These are phyloP conservation scores for Aeminium ludgeri DNA, from an alignment of 495 filamentous ascomycete species.

Conservation along the genomic window DNA sequence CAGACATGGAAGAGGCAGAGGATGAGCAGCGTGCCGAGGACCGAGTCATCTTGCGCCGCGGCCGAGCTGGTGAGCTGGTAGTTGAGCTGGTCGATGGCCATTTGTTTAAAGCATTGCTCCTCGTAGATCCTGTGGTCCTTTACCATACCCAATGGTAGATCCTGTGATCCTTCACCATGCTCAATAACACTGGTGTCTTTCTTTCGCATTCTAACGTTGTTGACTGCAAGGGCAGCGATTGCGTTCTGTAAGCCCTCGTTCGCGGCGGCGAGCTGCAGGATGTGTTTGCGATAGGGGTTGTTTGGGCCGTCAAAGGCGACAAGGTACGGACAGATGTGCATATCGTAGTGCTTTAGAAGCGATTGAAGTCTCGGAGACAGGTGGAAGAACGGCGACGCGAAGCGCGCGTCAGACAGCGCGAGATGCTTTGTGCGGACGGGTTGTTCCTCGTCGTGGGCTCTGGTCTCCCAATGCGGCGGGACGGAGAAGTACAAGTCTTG, in stretches of 20 bases:
- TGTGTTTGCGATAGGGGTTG: conserved; percentile 72
- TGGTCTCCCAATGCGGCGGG: no score
- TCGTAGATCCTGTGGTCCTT: no score
- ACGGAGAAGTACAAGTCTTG: no score
- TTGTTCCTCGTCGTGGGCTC: conserved; percentile 14
- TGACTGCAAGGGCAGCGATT: conserved; percentile 74
- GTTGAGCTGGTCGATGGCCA: conserved; percentile 70
- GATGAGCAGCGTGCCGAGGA: conserved; percentile 71
- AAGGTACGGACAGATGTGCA: conserved; percentile 76
- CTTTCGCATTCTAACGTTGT: conserved; percentile 46
- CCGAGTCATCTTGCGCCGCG: conserved; percentile 66
- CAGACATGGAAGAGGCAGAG: conserved; percentile 87
- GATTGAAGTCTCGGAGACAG: conserved; percentile 39
- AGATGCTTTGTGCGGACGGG: no score
- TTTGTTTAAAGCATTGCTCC: conserved; percentile 63
- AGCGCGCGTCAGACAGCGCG: conserved; percentile 8
- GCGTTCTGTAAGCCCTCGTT: conserved; percentile 80
- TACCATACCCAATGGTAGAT: no score
- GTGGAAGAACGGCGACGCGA: conserved; percentile 14
- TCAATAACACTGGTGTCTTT: no score
- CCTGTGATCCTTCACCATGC: no score
- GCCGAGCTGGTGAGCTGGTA: conserved; percentile 58
- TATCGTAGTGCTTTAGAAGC: conserved; percentile 64
- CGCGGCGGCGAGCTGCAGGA: conserved; percentile 58
- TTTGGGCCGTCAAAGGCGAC: conserved; percentile 75